phyloP scores from a whole-genome alignment of 441 rosid genomes.

The Populus tomentosa region DNA sequence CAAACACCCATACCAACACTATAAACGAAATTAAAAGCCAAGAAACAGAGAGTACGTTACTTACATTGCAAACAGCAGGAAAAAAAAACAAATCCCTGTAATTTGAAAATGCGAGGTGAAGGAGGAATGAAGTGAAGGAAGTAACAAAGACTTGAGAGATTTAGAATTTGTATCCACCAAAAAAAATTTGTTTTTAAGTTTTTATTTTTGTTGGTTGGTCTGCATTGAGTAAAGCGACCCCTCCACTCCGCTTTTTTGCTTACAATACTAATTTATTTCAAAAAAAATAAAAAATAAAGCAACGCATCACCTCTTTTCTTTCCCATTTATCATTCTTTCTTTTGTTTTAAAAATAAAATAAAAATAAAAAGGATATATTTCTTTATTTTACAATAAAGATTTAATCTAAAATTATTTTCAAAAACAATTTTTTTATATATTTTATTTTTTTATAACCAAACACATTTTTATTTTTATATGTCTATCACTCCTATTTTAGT shows the following conservation, averaged over 20 bases:
- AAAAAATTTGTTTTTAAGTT: not conserved
- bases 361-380: no score
- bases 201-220: conserved; percentile 13
- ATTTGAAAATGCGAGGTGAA: conserved; percentile 6
- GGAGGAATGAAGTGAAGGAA: not conserved
- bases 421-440: no score
- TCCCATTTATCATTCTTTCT: conserved; percentile 27
- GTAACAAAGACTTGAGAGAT: not conserved
- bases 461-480: no score
- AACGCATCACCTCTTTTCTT: conserved; percentile 20
- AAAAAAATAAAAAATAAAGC: conserved; percentile 11
- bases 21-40: not conserved
- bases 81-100: not conserved
- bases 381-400: not conserved
- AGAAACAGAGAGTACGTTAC: not conserved
- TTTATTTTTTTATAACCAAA: no score
- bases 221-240: conserved; percentile 35
- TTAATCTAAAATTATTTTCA: not conserved
- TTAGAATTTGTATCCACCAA: not conserved
- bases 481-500: no score
- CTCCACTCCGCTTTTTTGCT: conserved; percentile 6
- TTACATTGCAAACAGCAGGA: conserved; percentile 4
- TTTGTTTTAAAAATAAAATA: not conserved
- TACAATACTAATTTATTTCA: not conserved
- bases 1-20: not conserved